A percentile compares a stretch with the other conserved stretches of the same genome.
phyloP scores from a whole-genome alignment of 1,284 basidiomycete species.

The Phylloboletellus chloephorus region DNA sequence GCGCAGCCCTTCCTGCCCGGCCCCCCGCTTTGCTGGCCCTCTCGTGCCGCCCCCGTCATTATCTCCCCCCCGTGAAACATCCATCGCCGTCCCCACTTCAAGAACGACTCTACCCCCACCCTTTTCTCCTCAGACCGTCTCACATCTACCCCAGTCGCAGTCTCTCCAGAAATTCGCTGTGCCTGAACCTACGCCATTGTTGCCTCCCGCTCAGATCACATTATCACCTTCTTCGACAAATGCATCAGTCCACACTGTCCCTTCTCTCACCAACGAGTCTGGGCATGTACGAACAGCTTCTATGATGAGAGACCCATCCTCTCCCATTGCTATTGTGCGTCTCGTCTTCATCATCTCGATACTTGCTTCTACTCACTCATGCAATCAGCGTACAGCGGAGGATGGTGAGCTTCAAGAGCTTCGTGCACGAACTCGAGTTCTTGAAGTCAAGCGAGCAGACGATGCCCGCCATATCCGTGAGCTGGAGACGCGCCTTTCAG shows the following conservation, averaged over 20 bases:
- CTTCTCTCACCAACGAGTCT: slow-evolving; percentile 12
- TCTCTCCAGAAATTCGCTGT: slow-evolving; percentile 16
- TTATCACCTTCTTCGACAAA: slow-evolving; percentile 16
- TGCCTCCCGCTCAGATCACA: slow-evolving; percentile 15
- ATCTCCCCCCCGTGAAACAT: slow-evolving; percentile 15
- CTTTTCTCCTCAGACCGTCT: slow-evolving; percentile 16
- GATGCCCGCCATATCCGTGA: slow-evolving; percentile 80
- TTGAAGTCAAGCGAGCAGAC: slow-evolving; percentile 84
- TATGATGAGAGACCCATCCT: slow-evolving; percentile 24
- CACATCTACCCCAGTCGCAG: slow-evolving; percentile 15
- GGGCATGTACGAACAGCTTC: slow-evolving; percentile 20
- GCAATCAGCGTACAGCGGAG: slow-evolving; percentile 24
- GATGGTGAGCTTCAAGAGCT: slow-evolving; percentile 76
- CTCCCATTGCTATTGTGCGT: slow-evolving; percentile 27
- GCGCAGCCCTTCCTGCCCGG: no score
- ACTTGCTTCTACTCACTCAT: slow-evolving; percentile 17
- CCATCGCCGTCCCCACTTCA: slow-evolving; percentile 4
- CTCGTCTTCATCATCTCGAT: slow-evolving; percentile 20
- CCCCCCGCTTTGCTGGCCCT: no score
- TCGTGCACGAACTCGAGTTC: slow-evolving; percentile 75
- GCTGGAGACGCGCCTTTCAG: slow-evolving; percentile 78
- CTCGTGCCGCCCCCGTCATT: slow-evolving; percentile 17
- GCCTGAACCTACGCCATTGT: slow-evolving; percentile 6
- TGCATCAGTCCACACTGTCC: slow-evolving; percentile 2
- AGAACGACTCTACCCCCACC: slow-evolving; percentile 12